Evolutionary conservation across 2,329 filamentous ascomycete genomes (phyloP).

Genomic region (Tolypocladium ovalisporum): DNA sequence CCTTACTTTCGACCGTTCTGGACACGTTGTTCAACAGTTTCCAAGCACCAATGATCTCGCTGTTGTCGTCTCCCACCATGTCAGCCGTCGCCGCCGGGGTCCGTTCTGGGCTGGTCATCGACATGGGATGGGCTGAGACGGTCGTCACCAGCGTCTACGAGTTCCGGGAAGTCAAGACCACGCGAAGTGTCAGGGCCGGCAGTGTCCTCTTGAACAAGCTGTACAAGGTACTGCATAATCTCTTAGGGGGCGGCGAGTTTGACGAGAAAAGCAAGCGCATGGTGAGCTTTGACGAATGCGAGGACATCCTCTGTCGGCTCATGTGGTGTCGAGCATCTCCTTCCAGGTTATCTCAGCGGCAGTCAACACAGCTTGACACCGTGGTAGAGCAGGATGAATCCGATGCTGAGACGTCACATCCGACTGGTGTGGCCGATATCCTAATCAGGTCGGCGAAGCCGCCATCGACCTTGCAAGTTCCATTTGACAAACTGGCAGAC

Average conservation of each 20-base stretch:
- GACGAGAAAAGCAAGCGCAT: conserved; percentile 20
- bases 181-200: conserved; percentile 62
- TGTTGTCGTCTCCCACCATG: conserved; percentile 69
- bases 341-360: conserved; percentile 19
- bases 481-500: conserved; percentile 60
- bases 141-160: conserved; percentile 81
- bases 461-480: conserved; percentile 48
- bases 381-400: conserved; percentile 49
- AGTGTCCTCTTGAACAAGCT: conserved; percentile 61
- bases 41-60: conserved; percentile 67
- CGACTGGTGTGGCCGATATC: conserved; percentile 25
- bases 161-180: conserved; percentile 67
- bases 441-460: conserved; percentile 35
- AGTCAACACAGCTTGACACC: conserved; percentile 31
- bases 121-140: conserved; percentile 90
- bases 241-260: conserved; percentile 17
- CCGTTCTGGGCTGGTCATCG: conserved; percentile 75
- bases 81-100: conserved; percentile 68
- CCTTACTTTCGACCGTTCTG: conserved; percentile 64
- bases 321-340: conserved; percentile 56
- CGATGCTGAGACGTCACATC: conserved; percentile 20
- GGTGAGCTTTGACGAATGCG: conserved; percentile 66
- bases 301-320: conserved; percentile 65
- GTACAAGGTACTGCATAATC: conserved; percentile 44
- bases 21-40: conserved; percentile 73